A percentile compares a stretch with the other conserved stretches of the same genome.
phyloP scores from a whole-genome alignment of 2,329 filamentous ascomycete species.

The Aspergillus tamarii region DNA sequence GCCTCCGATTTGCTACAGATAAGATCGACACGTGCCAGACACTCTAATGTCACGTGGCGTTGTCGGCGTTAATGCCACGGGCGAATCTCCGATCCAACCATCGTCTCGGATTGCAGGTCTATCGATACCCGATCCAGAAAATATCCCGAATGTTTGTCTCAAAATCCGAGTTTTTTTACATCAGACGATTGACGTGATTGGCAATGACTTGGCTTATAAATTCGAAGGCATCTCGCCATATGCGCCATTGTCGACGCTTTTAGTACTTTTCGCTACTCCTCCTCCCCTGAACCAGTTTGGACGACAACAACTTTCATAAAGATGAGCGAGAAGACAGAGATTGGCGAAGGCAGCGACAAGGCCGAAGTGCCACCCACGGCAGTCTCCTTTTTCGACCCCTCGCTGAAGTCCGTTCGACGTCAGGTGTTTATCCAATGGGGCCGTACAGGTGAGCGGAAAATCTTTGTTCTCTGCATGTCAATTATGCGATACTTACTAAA shows the following conservation, averaged over 20 bases:
- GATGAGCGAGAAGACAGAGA: constrained; percentile 13
- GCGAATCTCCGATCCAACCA: background rate
- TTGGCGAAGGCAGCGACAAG: constrained; percentile 16
- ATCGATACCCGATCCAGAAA: background rate
- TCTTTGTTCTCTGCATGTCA: background rate
- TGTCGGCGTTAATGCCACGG: background rate
- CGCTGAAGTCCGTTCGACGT: constrained; percentile 25
- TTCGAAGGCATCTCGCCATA: background rate
- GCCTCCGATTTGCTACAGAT: background rate
- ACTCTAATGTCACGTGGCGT: background rate
- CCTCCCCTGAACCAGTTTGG: too few species aligned
- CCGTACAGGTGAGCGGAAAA: constrained; percentile 25
- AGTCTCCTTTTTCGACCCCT: constrained; percentile 34
- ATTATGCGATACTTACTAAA: background rate
- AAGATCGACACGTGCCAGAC: background rate
- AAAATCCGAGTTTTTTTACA: background rate
- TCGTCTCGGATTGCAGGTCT: background rate
- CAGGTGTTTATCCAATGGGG: constrained; percentile 28
- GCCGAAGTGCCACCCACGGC: constrained; percentile 16
- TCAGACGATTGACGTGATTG: background rate
- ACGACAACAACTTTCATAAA: background rate
- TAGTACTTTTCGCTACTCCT: background rate
- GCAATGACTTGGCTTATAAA: background rate
- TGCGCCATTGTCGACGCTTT: too few species aligned
- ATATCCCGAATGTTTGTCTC: background rate